Percentiles rank a stretch among this genome's conserved stretches.
phyloP scores from a whole-genome alignment of 805 yeast species.

The Metschnikowia santaceciliae region DNA sequence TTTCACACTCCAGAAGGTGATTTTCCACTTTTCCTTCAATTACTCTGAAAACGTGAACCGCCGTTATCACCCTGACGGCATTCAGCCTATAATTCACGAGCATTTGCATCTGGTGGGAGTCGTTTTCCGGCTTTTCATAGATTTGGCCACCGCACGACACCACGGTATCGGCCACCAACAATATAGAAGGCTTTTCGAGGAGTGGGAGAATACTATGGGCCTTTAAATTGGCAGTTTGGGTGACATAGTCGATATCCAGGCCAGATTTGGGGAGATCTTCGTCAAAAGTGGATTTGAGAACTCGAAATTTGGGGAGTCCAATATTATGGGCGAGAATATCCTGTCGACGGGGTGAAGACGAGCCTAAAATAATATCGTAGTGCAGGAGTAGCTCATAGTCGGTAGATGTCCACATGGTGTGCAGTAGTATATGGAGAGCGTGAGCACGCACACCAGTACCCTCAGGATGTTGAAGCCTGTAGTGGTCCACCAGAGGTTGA shows the following conservation, averaged over 20 bases:
- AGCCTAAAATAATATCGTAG: constrained; percentile 59
- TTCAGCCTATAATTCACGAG: constrained; percentile 21
- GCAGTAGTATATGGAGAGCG: not conserved
- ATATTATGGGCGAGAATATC: constrained; percentile 61
- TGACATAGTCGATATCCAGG: constrained; percentile 54
- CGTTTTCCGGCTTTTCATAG: constrained; percentile 69
- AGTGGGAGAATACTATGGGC: constrained; percentile 56
- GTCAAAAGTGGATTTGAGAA: constrained; percentile 65
- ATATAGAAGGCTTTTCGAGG: constrained; percentile 19
- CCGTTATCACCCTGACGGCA: constrained; percentile 33
- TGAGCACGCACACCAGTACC: not conserved
- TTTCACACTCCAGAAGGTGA: constrained; percentile 18
- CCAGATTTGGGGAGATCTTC: constrained; percentile 65
- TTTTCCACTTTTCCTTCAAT: constrained; percentile 7
- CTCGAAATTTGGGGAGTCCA: constrained; percentile 39
- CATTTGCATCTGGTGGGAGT: constrained; percentile 27
- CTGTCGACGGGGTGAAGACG: constrained; percentile 76
- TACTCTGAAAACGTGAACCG: constrained; percentile 25
- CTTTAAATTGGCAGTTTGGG: constrained; percentile 65
- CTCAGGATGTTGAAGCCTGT: too few species aligned
- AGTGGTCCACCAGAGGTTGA: too few species aligned
- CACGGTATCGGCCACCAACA: constrained; percentile 80
- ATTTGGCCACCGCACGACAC: constrained; percentile 54
- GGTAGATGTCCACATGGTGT: constrained; percentile 11
- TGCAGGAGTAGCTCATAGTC: not conserved